Percentiles rank a stretch among this genome's conserved stretches.
phyloP scores from a whole-genome alignment of 129 eudicot genomes.

The sunflower (Helianthus annuus) region DNA sequence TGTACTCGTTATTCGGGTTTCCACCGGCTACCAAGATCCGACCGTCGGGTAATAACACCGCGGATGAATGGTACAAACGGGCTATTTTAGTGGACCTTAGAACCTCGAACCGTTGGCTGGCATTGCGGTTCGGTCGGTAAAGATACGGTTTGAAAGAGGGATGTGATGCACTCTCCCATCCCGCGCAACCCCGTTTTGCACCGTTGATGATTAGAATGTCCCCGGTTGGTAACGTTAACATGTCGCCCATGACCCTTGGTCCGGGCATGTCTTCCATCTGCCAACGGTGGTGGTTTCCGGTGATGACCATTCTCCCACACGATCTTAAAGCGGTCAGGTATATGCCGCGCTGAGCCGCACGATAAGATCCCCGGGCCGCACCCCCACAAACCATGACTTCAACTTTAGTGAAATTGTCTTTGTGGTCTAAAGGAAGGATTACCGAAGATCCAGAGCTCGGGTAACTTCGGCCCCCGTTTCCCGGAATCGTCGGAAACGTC shows the following conservation, averaged over 20 bases:
- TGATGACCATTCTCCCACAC: slow-evolving; percentile 72
- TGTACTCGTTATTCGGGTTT: slow-evolving; percentile 53
- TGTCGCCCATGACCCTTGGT: slow-evolving; percentile 60
- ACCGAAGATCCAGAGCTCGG: slow-evolving; percentile 74
- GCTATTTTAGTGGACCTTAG: slow-evolving; percentile 45
- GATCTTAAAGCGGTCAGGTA: slow-evolving; percentile 44
- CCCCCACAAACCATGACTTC: slow-evolving; percentile 86
- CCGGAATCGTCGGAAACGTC: slow-evolving; percentile 52
- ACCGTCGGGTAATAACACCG: slow-evolving; percentile 60
- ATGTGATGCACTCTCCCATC: slow-evolving; percentile 44
- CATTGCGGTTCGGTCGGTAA: slow-evolving; percentile 39
- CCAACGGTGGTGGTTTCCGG: slow-evolving; percentile 57
- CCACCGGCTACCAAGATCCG: slow-evolving; percentile 68
- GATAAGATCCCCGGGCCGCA: slow-evolving; percentile 45
- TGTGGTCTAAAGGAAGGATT: slow-evolving; percentile 57
- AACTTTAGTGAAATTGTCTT: slow-evolving; percentile 41
- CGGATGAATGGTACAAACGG: slow-evolving; percentile 75
- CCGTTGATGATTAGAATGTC: slow-evolving; percentile 63
- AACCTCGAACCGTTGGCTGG: slow-evolving; percentile 38
- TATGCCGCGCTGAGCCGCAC: slow-evolving; percentile 29
- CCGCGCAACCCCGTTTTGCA: slow-evolving; percentile 55
- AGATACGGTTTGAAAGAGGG: slow-evolving; percentile 61
- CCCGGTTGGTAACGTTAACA: slow-evolving; percentile 72
- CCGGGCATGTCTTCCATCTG: slow-evolving; percentile 70
- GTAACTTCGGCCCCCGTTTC: slow-evolving; percentile 54